Evolutionary conservation across 1,139 yeast genomes (phyloP).

Genomic region (Pichia terricola): DNA sequence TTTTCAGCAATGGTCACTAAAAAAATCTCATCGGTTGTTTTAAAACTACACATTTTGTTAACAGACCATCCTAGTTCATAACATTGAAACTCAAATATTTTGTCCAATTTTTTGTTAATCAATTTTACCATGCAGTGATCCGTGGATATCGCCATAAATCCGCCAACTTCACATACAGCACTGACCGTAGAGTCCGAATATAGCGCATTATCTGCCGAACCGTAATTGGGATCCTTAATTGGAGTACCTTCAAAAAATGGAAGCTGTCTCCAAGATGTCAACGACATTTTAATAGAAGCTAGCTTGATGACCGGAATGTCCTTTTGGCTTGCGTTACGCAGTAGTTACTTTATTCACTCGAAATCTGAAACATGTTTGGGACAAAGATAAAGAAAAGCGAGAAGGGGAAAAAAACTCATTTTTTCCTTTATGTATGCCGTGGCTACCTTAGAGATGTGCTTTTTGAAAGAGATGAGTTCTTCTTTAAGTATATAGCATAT

Average conservation of each 20-base stretch:
- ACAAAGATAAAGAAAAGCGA: no score
- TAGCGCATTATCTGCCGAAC: conserved; percentile 45
- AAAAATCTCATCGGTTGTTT: conserved; percentile 16
- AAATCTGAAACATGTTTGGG: no score
- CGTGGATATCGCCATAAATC: conserved; percentile 51
- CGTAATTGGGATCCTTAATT: conserved; percentile 69
- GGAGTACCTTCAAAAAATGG: conserved; percentile 81
- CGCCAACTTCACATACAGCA: conserved; percentile 46
- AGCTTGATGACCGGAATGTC: no score
- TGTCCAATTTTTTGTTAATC: conserved; percentile 40
- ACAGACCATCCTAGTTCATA: conserved; percentile 59
- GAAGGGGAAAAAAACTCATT: no score
- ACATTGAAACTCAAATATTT: conserved; percentile 46
- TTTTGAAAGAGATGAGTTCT: background rate
- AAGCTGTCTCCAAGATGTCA: conserved; percentile 72
- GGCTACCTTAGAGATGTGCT: no score
- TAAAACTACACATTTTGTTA: conserved; percentile 41
- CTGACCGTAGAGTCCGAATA: conserved; percentile 71
- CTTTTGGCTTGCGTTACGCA: no score
- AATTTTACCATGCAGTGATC: conserved; percentile 48
- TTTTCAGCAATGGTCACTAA: conserved; percentile 66
- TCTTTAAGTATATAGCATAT: background rate
- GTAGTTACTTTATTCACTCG: no score
- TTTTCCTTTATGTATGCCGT: no score
- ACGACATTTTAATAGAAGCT: conserved; percentile 25